These are phyloP conservation scores for Alloteropsis semialata DNA, from an alignment of 176 grass and related monocot species.

Conservation along the genomic window DNA sequence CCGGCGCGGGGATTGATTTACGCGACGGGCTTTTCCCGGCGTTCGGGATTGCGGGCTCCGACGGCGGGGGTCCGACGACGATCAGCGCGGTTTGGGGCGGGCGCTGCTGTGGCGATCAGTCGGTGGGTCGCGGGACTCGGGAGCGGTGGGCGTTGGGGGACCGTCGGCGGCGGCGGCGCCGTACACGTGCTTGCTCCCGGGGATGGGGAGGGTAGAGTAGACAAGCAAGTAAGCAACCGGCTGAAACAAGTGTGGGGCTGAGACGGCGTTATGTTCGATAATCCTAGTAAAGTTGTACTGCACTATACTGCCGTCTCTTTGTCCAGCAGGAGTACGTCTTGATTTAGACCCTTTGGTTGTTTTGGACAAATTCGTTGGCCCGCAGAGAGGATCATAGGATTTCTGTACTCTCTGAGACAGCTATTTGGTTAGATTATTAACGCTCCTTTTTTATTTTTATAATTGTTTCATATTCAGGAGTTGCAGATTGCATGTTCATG, in stretches of 20 bases:
- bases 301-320: neutral
- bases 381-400: neutral
- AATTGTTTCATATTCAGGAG: constrained; percentile 20
- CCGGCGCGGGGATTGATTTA: neutral
- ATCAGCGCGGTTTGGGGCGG: neutral
- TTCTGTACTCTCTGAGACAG: neutral
- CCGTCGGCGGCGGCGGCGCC: neutral
- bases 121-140: neutral
- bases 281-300: neutral
- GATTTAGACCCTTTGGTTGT: neutral
- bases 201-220: neutral
- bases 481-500: neutral
- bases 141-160: neutral
- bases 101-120: neutral
- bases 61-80: neutral
- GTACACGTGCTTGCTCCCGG: neutral
- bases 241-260: neutral
- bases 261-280: neutral
- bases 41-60: neutral
- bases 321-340: neutral
- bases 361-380: neutral
- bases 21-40: neutral
- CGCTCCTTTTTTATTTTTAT: too few species aligned
- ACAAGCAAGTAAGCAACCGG: too few species aligned
- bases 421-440: neutral